Base-by-base conservation (phyloP, 176 grass and related monocot species). In the Dendrocalamus sinicus region DNA sequence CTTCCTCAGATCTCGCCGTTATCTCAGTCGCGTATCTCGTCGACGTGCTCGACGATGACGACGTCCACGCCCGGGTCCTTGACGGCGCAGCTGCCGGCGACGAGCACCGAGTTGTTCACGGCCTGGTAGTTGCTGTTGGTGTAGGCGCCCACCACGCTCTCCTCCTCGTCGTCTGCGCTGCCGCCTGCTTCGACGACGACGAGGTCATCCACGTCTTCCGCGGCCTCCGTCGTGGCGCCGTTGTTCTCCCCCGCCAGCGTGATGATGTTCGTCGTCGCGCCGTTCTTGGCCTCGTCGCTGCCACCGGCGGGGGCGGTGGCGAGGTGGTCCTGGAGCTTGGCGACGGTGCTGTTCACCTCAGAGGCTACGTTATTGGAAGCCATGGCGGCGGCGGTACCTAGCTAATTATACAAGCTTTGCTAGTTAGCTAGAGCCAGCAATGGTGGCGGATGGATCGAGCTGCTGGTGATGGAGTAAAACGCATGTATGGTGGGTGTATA, bases 101-200 rank as follows among this genome's bases (percentile, higher is more conserved):
- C 78, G 63, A 96, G 85, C 80, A 99, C 91, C 6, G 97, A 99
- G 91, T 93, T 99, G 92, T 96, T 99, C 13, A 93, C 89, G 44
- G 97, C 94, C 90, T 99, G 97, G 91, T 96, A 96, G 86, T 96
- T 99, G 91, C 92, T 99, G 87, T 92, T 96, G 67, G 90, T 84
- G 86, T 92, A 94, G 72, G 92, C 76, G 48, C 61, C 78, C 82
- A 95, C 66, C 20, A 45, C 76, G 2, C 65, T 50, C 0, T 58
- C 69, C 0, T 81, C 69, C 0, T 83, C 85, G 0, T 82, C 88
- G 0, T 52, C 17, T 4, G 0, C 60, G 0, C n/a, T 79, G 1
- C 41, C 89, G 17, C 81, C 84, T 0, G 78, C 86, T 24, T 91
- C 91, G 2, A 84, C 76, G 7, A 92, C 74, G 23, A 92, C 86